Percentiles rank a stretch among this genome's conserved stretches.
Evolutionary conservation across 2,329 filamentous ascomycete species (phyloP).

Genomic region (Aspergillus alliaceus): DNA sequence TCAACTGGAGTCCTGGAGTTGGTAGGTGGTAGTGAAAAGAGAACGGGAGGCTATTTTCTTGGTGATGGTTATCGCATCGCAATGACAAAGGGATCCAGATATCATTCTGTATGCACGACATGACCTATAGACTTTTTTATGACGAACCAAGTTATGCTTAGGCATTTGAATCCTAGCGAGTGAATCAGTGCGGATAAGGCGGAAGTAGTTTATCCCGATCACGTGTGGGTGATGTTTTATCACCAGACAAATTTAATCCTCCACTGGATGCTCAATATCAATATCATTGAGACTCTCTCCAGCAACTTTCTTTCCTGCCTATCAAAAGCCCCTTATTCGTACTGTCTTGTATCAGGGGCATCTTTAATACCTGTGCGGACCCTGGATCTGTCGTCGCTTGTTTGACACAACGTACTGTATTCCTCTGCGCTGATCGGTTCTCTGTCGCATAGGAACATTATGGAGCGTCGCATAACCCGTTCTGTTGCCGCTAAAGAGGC

Average conservation of each 20-base stretch:
- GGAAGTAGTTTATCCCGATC: neutral
- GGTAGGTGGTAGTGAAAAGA: constrained; percentile 18
- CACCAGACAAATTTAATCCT: neutral
- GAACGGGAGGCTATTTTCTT: constrained; percentile 16
- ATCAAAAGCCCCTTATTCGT: too few relatives aligned
- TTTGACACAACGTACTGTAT: neutral
- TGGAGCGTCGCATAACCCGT: constrained; percentile 29
- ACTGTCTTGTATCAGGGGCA: too few relatives aligned
- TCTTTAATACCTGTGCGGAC: too few relatives aligned
- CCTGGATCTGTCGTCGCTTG: too few relatives aligned
- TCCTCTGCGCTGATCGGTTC: neutral
- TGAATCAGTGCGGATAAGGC: neutral
- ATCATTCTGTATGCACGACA: constrained; percentile 7
- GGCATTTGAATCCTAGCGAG: neutral
- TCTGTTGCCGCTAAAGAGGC: constrained; percentile 25
- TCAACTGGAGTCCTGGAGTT: constrained; percentile 22
- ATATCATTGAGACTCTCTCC: neutral
- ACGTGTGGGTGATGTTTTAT: neutral
- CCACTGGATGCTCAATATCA: neutral
- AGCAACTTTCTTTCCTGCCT: too few relatives aligned
- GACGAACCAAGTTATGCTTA: neutral
- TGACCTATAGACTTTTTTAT: constrained; percentile 1
- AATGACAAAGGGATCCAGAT: constrained; percentile 7
- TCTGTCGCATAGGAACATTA: neutral
- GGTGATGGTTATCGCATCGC: constrained; percentile 14